phyloP scores from a whole-genome alignment of 208 protist genomes.

The Crithidia sp. region DNA sequence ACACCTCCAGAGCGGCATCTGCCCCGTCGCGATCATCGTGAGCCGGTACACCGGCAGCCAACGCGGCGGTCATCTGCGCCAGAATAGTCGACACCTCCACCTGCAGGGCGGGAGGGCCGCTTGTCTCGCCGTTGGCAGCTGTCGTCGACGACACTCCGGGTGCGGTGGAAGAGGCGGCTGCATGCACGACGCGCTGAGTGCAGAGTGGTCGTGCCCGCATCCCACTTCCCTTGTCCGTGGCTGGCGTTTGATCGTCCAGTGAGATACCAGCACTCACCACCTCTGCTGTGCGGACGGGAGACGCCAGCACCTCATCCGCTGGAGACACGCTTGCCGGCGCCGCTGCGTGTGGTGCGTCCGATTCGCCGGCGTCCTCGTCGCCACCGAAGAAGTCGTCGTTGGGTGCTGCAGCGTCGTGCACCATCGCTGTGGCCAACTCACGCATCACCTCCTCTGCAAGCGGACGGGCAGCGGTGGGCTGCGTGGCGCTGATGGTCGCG shows the following conservation, averaged over 20 bases:
- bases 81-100: slow-evolving; percentile 25
- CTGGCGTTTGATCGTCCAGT: background rate
- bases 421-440: slow-evolving; percentile 15
- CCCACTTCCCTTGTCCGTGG: background rate
- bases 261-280: no score
- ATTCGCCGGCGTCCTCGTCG: slow-evolving; percentile 2
- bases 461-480: background rate
- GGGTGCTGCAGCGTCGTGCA: slow-evolving; percentile 16
- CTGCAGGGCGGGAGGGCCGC: background rate
- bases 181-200: slow-evolving; percentile 28
- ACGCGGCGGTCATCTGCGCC: slow-evolving; percentile 28
- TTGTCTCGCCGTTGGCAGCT: background rate
- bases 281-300: background rate
- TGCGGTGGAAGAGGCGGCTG: background rate
- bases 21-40: background rate
- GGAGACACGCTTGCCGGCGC: background rate
- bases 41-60: slow-evolving; percentile 5
- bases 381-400: slow-evolving; percentile 23
- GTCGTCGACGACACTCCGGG: background rate
- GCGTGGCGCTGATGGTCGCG: no score
- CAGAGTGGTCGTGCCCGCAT: slow-evolving; percentile 9
- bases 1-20: background rate
- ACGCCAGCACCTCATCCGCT: background rate
- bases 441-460: slow-evolving; percentile 12
- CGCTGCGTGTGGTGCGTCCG: background rate